Conservation (phyloP, 176 grass and related monocot genomes). For the Triticum dicoccoides region DNA sequence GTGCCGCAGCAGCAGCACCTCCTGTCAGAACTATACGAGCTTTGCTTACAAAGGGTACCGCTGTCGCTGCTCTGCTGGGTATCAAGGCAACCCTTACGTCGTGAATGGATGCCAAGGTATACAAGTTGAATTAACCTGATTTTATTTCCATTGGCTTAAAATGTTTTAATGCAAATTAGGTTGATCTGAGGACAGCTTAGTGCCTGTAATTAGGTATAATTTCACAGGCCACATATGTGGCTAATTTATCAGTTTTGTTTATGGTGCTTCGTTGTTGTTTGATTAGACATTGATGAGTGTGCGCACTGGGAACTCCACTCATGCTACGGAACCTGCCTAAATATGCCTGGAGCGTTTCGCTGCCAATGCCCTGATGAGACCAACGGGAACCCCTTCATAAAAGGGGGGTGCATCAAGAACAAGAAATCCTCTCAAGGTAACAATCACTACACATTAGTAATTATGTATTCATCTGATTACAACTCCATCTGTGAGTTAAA, state of each 20-base stretch:
- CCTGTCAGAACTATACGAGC: constrained; percentile 34
- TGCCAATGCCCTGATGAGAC: constrained; percentile 6
- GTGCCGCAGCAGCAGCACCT: constrained; percentile 36
- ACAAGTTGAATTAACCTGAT: neutral
- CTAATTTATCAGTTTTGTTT: neutral
- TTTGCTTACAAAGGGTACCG: constrained; percentile 23
- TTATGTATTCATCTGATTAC: neutral
- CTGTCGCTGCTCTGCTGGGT: constrained; percentile 44
- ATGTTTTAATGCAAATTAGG: neutral
- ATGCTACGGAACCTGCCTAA: constrained; percentile 25
- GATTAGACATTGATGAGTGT: constrained; percentile 28
- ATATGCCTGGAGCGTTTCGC: neutral
- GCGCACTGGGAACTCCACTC: neutral
- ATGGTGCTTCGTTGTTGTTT: neutral
- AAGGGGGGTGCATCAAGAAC: neutral
- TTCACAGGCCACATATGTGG: neutral
- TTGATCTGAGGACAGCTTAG: neutral
- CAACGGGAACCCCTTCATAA: neutral
- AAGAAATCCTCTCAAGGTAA: neutral
- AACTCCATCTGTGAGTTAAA: neutral
- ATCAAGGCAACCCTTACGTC: constrained; percentile 48
- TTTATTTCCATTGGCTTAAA: neutral
- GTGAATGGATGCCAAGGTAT: constrained; percentile 49
- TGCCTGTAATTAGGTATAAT: neutral
- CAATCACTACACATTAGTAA: neutral